A percentile compares a stretch with the other conserved stretches of the same genome.
phyloP scores from a whole-genome alignment of 2,329 filamentous ascomycete genomes.

The Chaetoscypha palmicola region DNA sequence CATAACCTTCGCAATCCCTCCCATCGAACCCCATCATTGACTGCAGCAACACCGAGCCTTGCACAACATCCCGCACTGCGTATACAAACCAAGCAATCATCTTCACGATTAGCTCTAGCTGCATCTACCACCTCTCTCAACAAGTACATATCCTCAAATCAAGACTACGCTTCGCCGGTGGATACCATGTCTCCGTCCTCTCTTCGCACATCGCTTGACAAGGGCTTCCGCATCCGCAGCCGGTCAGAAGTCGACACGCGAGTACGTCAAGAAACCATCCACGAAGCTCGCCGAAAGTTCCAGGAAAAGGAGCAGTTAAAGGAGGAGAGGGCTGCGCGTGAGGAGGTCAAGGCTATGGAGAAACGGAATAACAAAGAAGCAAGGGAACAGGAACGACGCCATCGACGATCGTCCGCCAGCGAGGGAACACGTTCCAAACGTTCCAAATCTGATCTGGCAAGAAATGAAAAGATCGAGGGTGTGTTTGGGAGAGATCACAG shows the following conservation, averaged over 20 bases:
- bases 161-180: conserved; percentile 22
- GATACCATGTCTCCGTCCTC: conserved; percentile 36
- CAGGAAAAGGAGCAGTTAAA: conserved; percentile 54
- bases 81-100: conserved; percentile 25
- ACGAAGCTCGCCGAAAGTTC: conserved; percentile 55
- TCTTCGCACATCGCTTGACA: conserved; percentile 52
- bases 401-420: conserved; percentile 30
- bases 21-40: conserved; percentile 18
- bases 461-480: conserved; percentile 21
- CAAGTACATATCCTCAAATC: conserved; percentile 13
- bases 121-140: conserved; percentile 24
- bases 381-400: conserved; percentile 39
- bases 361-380: conserved; percentile 52
- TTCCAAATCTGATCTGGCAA: conserved; percentile 32
- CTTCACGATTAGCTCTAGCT: conserved; percentile 24
- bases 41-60: conserved; percentile 14
- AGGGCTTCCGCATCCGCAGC: conserved; percentile 52
- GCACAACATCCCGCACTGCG: conserved; percentile 14
- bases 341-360: conserved; percentile 51
- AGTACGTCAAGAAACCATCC: conserved; percentile 49
- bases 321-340: conserved; percentile 54
- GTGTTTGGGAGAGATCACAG: conserved; percentile 20
- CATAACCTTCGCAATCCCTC: conserved; percentile 24
- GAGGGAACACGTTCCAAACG: conserved; percentile 35
- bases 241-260: conserved; percentile 53